Conservation (phyloP, 495 filamentous ascomycete genomes). For the Letharia lupina region DNA sequence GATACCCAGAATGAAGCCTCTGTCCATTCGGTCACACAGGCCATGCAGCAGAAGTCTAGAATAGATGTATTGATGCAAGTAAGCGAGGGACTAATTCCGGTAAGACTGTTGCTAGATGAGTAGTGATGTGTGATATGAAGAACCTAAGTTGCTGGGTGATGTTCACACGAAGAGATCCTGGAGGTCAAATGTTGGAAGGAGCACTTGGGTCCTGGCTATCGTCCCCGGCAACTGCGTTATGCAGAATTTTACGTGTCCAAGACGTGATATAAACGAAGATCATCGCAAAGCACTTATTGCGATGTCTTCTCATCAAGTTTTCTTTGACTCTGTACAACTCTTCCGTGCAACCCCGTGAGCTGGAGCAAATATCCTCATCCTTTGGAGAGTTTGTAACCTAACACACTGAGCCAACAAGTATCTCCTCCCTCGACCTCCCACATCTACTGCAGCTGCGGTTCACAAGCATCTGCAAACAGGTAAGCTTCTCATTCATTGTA, state of each 20-base stretch:
- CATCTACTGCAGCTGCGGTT: background rate
- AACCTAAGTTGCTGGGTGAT: background rate
- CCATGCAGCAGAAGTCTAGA: background rate
- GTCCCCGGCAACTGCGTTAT: constrained; percentile 1
- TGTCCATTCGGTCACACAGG: background rate
- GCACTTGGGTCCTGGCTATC: background rate
- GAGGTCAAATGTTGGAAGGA: background rate
- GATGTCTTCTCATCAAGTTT: background rate
- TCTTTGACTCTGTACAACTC: background rate
- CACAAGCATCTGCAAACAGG: background rate
- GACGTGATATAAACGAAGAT: constrained; percentile 5
- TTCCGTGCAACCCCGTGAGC: background rate
- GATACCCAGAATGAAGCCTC: background rate
- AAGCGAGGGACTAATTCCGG: background rate
- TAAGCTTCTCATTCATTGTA: background rate
- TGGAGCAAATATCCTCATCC: background rate
- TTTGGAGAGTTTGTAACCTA: background rate
- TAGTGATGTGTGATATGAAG: constrained; percentile 4
- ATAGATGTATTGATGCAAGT: background rate
- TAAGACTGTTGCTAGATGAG: constrained; percentile 5
- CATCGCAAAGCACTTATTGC: background rate
- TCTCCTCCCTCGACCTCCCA: background rate
- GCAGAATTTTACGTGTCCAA: background rate
- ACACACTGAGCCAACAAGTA: background rate
- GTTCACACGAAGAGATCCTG: background rate